Evolutionary conservation across 495 filamentous ascomycete genomes (phyloP).

Genomic region (Daldinia decipiens): DNA sequence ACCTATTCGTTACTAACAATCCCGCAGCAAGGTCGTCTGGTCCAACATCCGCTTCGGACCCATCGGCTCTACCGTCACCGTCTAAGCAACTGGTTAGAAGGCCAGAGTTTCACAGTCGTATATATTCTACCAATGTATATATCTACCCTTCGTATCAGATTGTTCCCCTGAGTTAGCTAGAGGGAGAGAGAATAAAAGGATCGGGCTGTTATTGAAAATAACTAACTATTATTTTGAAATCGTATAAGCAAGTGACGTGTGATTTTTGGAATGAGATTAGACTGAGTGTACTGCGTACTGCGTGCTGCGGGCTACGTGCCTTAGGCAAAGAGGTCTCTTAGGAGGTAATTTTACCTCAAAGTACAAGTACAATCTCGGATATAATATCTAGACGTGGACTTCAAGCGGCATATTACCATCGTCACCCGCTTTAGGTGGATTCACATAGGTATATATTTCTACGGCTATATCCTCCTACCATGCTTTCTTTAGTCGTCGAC

Average conservation of each 20-base stretch:
- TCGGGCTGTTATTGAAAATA: constrained; percentile 15
- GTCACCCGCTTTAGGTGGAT: too few species aligned
- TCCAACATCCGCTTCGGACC: constrained; percentile 79
- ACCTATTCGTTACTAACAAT: constrained; percentile 20
- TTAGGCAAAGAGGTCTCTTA: too few species aligned
- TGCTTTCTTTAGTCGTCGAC: too few species aligned
- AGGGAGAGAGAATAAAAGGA: constrained; percentile 43
- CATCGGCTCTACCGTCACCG: constrained; percentile 69
- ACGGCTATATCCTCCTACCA: too few species aligned
- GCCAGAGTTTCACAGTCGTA: constrained; percentile 32
- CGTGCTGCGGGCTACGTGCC: too few species aligned
- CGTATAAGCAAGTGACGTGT: neutral
- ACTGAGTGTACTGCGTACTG: neutral
- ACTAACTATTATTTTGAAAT: neutral
- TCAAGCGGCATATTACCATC: too few species aligned
- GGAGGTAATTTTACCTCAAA: too few species aligned
- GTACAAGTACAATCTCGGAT: too few species aligned
- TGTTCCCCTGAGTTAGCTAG: constrained; percentile 38
- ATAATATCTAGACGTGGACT: too few species aligned
- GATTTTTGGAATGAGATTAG: neutral
- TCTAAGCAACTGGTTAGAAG: constrained; percentile 38
- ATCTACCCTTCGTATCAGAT: constrained; percentile 40
- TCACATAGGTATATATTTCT: too few species aligned
- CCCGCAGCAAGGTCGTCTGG: constrained; percentile 56
- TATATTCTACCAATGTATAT: constrained; percentile 40